Percentiles rank a stretch among this genome's conserved stretches.
These are phyloP conservation scores for Kodamaea hsintzibuensis DNA, from an alignment of 805 yeast species.

Conservation along the genomic window DNA sequence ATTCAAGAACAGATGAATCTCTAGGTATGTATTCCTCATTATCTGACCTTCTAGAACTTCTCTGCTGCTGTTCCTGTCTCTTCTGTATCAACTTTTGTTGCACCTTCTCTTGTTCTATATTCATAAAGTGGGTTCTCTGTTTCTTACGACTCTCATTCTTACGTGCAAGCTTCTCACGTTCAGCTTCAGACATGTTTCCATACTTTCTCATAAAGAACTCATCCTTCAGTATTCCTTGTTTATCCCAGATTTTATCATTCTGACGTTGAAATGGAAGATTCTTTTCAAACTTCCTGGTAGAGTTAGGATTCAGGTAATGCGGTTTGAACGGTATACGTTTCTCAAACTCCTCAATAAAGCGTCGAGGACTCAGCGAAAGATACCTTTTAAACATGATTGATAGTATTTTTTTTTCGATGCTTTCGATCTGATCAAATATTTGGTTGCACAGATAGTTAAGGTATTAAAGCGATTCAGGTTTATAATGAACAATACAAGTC, in stretches of 20 bases:
- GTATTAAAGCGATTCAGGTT: too few relatives aligned
- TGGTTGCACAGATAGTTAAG: neutral
- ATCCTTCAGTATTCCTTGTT: conserved; percentile 36
- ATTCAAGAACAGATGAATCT: conserved; percentile 41
- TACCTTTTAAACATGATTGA: conserved; percentile 1
- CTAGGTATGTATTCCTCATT: conserved; percentile 4
- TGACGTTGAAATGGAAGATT: conserved; percentile 22
- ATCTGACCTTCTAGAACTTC: conserved; percentile 17
- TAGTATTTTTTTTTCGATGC: neutral
- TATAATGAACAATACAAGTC: too few relatives aligned
- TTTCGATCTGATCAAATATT: neutral
- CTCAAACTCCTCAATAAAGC: conserved; percentile 7
- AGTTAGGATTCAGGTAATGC: conserved; percentile 10
- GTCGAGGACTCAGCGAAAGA: conserved; percentile 3
- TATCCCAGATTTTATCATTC: conserved; percentile 37
- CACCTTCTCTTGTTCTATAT: conserved; percentile 1
- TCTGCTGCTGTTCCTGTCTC: conserved; percentile 26
- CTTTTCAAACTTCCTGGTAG: conserved; percentile 23
- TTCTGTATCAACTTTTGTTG: conserved; percentile 7
- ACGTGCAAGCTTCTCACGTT: conserved; percentile 29
- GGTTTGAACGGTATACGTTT: conserved; percentile 13
- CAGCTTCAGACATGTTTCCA: conserved; percentile 27
- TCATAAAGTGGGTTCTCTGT: conserved; percentile 7
- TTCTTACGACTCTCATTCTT: conserved; percentile 25
- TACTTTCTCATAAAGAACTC: conserved; percentile 41